Evolutionary conservation across 139 green algal species (phyloP).

Genomic region (Chlorella sp.): DNA sequence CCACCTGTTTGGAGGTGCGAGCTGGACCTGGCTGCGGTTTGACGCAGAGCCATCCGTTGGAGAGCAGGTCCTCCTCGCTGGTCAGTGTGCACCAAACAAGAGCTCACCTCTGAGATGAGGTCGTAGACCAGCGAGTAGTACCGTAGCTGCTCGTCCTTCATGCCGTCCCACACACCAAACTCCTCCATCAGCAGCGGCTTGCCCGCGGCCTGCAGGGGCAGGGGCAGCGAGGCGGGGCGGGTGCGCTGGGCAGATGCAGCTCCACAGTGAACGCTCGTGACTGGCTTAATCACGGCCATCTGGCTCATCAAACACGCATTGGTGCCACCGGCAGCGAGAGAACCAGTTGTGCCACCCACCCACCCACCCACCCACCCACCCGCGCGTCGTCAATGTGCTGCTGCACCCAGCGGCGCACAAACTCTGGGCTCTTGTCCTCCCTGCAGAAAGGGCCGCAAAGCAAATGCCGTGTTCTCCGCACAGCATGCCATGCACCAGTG

Average conservation of each 20-base stretch:
- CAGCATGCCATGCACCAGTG: not conserved
- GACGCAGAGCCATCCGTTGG: no score
- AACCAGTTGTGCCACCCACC: not conserved
- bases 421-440: conserved; percentile 36
- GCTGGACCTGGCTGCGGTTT: no score
- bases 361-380: not conserved
- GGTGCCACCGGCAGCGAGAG: not conserved
- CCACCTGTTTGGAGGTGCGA: no score
- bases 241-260: not conserved
- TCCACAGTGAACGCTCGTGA: not conserved
- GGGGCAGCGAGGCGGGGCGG: not conserved
- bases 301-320: not conserved
- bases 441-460: not conserved
- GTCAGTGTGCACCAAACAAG: not conserved
- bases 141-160: not conserved
- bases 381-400: conserved; percentile 38
- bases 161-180: conserved; percentile 41
- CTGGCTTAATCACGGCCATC: not conserved
- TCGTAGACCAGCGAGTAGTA: conserved; percentile 33
- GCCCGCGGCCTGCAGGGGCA: not conserved
- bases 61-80: no score
- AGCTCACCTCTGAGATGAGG: conserved; percentile 15
- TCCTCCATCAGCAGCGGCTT: conserved; percentile 60
- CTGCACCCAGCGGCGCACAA: conserved; percentile 42
- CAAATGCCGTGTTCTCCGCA: not conserved